Conservation (phyloP, 2,329 filamentous ascomycete genomes). For the Colletotrichum spaethianum region DNA sequence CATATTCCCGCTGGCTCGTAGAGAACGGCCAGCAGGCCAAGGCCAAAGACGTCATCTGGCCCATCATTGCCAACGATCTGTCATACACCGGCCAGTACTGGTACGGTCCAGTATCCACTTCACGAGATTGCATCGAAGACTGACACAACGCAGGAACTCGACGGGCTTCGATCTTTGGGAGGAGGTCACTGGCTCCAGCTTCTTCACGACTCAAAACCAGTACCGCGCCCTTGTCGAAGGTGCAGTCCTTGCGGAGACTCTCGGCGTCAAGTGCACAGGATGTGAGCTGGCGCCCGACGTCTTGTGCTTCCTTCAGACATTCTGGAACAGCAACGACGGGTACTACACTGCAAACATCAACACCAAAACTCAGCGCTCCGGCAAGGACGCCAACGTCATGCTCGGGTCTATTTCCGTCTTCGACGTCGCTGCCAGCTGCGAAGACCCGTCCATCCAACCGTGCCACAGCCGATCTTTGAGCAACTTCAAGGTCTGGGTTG, state of each 20-base stretch:
- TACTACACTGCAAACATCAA: slow-evolving; percentile 69
- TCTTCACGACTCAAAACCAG: slow-evolving; percentile 70
- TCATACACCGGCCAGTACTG: slow-evolving; percentile 68
- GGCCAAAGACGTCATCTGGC: slow-evolving; percentile 64
- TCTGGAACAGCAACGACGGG: slow-evolving; percentile 67
- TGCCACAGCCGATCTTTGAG: slow-evolving; percentile 65
- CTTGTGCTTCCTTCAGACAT: slow-evolving; percentile 67
- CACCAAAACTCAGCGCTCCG: slow-evolving; percentile 61
- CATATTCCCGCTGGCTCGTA: slow-evolving; percentile 67
- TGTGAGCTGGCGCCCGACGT: slow-evolving; percentile 67
- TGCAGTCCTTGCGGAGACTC: slow-evolving; percentile 62
- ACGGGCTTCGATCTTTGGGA: slow-evolving; percentile 74
- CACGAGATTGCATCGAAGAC: background rate
- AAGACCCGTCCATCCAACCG: slow-evolving; percentile 69
- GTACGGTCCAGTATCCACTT: slow-evolving; percentile 42
- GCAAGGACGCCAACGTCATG: slow-evolving; percentile 70
- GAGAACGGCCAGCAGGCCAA: slow-evolving; percentile 56
- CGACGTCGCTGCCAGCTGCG: slow-evolving; percentile 64
- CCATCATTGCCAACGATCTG: slow-evolving; percentile 69
- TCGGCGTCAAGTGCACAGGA: slow-evolving; percentile 63
- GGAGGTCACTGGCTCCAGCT: slow-evolving; percentile 69
- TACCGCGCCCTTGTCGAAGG: slow-evolving; percentile 67
- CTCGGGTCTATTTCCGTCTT: slow-evolving; percentile 64
- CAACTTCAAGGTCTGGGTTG: slow-evolving; percentile 69
- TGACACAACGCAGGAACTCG: slow-evolving; percentile 54